Evolutionary conservation across 164 flowering plant genomes (phyloP), one percentile per base, ranked within the genome.

Genomic region (Magnolia changhungtana): DNA sequence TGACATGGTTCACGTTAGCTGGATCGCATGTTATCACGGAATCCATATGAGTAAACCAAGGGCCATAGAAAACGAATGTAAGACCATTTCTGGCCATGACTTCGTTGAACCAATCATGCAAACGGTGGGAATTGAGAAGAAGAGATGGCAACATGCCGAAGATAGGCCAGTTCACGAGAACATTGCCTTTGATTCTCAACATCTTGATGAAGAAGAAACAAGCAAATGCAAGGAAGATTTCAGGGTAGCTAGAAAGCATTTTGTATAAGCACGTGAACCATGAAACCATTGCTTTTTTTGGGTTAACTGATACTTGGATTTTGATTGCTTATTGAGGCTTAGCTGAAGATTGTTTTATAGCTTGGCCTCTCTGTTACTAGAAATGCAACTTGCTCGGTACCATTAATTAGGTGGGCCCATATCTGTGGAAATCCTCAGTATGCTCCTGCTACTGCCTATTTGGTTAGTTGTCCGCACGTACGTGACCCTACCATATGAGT

Each of bases 1-100:
- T n/a, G 67, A 64, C 67, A 20, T 64, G 67, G 67, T 64, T 64
- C 67, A 64, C 67, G 27, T 64, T 64, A 20, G 67, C 27, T 3
- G 67, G 67, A 27, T 80, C 80, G 27, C 81, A 75, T 3, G 86
- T 83, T 63, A 50, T 21, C 13, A 83, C 3, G n/a, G 75, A 58
- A 20, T 81, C 76, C 79, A 83, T 75, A 45, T 75, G 23, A 13
- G 76, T 66, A 31, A 85, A 78, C 71, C 52, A 52, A 1, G 84
- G 84, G 14, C 87, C 87, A 71, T 72, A 52, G 70, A 78, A 21
- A 5, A 13, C 23, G 24, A 80, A 71, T 1, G 84, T 81, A 18
- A 79, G 68, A 20, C 77, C 78, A 55, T 14, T 16, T 7, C 7
- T n/a, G 19, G 37, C 13, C 55, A 79, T 20, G 59, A 50, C 69